Base-by-base conservation (phyloP, 306 rosid genomes). In the Benincasa hispida region DNA sequence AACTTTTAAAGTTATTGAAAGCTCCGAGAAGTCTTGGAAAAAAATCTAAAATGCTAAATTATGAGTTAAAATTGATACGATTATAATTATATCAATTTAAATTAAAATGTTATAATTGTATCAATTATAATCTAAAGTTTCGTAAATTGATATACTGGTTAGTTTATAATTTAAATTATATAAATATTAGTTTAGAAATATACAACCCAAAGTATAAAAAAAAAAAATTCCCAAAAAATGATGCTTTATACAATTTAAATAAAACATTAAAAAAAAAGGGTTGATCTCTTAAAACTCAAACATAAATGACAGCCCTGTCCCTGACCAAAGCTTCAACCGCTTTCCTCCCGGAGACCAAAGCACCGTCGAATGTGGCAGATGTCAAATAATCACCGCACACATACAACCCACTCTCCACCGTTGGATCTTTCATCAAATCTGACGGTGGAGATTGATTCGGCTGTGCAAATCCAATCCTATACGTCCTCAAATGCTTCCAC, bases 301-400 rank as follows among this genome's bases (percentile, higher is more conserved):
- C 55, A 22, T 56, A 19, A 25, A 47, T 17, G 2, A 68, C 59
- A 21, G 82, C 77, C 55, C 72, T 78, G 70, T 93, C 96, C 37
- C 80, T 86, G 15, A 93, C 83, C 4, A 90, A 79, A 59, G 91
- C 93, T 83, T 90, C 90, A 0, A 84, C 91, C 3, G 96, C 98
- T 70, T 89, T 91, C n/a, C 88, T 83, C 13, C 98, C 96, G 8
- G 98, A 90, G n/a, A 84, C 86, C 84, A 93, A 80, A 53, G 96
- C 97, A 0, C 98, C 98, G 39, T 93, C 98, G 77, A 91, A 93
- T 2, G 97, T 91, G 19, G 97, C 96, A 1, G 89, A 87, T 5
- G 89, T 87, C 83, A 90, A 79, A 76, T 90, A 86, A 83, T 93
- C 98, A 1, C 98, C 98, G 11, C 97, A 93, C 11, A 83, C 79